These are phyloP conservation scores for Eimeria sp. DNA, from an alignment of 169 alveolate species.

Conservation along the genomic window DNA sequence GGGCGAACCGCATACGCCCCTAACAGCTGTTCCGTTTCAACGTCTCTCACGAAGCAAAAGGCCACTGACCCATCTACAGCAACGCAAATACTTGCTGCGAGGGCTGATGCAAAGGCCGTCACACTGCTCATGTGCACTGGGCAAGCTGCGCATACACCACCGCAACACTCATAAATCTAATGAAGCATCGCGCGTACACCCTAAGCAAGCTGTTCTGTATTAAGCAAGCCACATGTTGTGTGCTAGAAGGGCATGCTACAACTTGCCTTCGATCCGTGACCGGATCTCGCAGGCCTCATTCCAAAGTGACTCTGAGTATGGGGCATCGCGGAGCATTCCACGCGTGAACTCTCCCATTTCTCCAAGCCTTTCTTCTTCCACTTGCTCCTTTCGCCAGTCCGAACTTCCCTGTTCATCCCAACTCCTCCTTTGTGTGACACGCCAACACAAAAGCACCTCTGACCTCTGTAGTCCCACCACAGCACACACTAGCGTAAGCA, in stretches of 20 bases:
- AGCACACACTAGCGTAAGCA: neutral
- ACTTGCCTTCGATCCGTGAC: constrained; percentile 65
- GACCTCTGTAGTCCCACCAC: neutral
- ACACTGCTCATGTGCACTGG: constrained; percentile 71
- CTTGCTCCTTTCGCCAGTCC: neutral
- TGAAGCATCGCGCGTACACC: neutral
- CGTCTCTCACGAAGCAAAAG: constrained; percentile 59
- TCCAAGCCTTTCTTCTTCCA: neutral
- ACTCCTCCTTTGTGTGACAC: neutral
- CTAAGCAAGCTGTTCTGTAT: too few relatives aligned
- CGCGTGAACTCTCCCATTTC: neutral
- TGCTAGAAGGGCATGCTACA: neutral
- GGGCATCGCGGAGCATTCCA: neutral
- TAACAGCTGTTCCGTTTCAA: constrained; percentile 64
- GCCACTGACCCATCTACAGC: constrained; percentile 41
- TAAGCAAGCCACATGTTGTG: neutral
- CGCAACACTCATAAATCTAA: neutral
- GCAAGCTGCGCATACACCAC: constrained; percentile 57
- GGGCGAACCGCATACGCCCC: constrained; percentile 41
- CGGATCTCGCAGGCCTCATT: constrained; percentile 47
- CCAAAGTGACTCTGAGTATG: neutral
- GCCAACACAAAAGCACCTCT: neutral
- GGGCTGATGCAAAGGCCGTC: constrained; percentile 50
- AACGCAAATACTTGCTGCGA: constrained; percentile 47
- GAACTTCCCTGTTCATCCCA: neutral